Percentiles rank a stretch among this genome's conserved stretches.
These are phyloP conservation scores for Allantophomopsis cytisporea DNA, from an alignment of 2,329 filamentous ascomycete species.

Conservation along the genomic window DNA sequence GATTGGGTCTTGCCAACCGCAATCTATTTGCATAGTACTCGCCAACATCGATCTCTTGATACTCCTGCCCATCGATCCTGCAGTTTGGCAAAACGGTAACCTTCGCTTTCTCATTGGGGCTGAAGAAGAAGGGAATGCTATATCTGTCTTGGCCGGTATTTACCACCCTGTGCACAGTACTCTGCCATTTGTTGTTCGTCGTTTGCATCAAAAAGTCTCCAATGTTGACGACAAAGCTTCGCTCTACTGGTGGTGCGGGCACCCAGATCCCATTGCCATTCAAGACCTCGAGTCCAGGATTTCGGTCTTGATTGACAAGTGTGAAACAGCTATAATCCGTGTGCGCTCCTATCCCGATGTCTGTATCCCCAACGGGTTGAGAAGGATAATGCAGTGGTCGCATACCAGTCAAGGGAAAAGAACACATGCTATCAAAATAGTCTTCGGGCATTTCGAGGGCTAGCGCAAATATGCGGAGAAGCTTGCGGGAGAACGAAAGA, in stretches of 20 bases:
- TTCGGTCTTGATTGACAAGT: slow-evolving; percentile 28
- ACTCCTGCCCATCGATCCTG: neutral
- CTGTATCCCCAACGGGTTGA: neutral
- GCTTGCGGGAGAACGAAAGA: slow-evolving; percentile 3
- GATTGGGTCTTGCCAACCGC: too few species aligned
- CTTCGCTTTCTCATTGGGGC: slow-evolving; percentile 17
- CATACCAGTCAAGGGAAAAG: slow-evolving; percentile 28
- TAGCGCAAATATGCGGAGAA: slow-evolving; percentile 22
- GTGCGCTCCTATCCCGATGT: too few species aligned
- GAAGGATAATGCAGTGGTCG: slow-evolving; percentile 35
- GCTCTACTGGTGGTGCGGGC: slow-evolving; percentile 23
- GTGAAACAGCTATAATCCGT: slow-evolving; percentile 34
- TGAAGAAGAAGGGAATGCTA: slow-evolving; percentile 40
- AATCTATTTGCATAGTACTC: too few species aligned
- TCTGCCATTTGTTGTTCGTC: slow-evolving; percentile 32
- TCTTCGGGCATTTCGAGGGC: slow-evolving; percentile 24
- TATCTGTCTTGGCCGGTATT: slow-evolving; percentile 37
- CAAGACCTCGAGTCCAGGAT: slow-evolving; percentile 29
- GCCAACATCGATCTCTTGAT: too few species aligned
- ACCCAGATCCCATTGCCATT: slow-evolving; percentile 27
- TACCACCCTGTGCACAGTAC: slow-evolving; percentile 39
- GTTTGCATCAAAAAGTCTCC: slow-evolving; percentile 28
- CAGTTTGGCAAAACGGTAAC: slow-evolving; percentile 16
- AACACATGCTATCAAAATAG: slow-evolving; percentile 25
- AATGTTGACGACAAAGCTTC: slow-evolving; percentile 29